Percentiles rank a stretch among this genome's conserved stretches.
These are phyloP conservation scores for Candida argentea DNA, from an alignment of 805 yeast genomes.

Conservation along the genomic window DNA sequence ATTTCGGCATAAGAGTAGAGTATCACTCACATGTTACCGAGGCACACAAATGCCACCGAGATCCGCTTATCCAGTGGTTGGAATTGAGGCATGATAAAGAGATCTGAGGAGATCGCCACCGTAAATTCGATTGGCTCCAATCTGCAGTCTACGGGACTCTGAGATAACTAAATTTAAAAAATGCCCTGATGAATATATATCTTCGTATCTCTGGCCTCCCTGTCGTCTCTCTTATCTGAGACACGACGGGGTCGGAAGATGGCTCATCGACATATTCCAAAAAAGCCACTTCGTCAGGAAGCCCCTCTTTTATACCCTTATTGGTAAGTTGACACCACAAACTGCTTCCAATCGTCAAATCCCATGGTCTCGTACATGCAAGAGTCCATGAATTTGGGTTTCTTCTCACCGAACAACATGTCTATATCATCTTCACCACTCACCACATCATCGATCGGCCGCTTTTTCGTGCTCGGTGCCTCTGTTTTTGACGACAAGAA, in stretches of 20 bases:
- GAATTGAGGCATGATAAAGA: slow-evolving; percentile 8
- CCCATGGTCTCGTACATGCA: slow-evolving; percentile 21
- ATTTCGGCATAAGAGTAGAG: background rate
- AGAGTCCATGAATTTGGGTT: slow-evolving; percentile 13
- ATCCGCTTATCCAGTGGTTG: slow-evolving; percentile 16
- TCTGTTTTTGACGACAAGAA: slow-evolving; percentile 1
- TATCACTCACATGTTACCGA: slow-evolving; percentile 69
- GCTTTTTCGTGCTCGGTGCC: slow-evolving; percentile 1
- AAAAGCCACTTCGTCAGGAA: too few species aligned
- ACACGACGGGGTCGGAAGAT: too few species aligned
- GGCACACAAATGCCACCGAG: slow-evolving; percentile 81
- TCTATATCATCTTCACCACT: slow-evolving; percentile 22
- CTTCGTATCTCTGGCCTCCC: too few species aligned
- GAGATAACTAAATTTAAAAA: too few species aligned
- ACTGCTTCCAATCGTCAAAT: slow-evolving; percentile 27
- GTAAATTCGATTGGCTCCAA: too few species aligned
- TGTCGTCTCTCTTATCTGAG: too few species aligned
- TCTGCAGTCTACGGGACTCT: too few species aligned
- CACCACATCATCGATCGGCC: background rate
- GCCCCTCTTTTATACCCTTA: too few species aligned
- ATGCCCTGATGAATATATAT: too few species aligned
- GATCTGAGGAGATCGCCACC: background rate
- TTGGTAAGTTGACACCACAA: slow-evolving; percentile 11
- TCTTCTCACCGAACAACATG: slow-evolving; percentile 27
- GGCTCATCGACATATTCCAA: too few species aligned